A percentile compares a stretch with the other conserved stretches of the same genome.
phyloP scores from a whole-genome alignment of 2,329 filamentous ascomycete species.

The Westerdykella aurantiaca region DNA sequence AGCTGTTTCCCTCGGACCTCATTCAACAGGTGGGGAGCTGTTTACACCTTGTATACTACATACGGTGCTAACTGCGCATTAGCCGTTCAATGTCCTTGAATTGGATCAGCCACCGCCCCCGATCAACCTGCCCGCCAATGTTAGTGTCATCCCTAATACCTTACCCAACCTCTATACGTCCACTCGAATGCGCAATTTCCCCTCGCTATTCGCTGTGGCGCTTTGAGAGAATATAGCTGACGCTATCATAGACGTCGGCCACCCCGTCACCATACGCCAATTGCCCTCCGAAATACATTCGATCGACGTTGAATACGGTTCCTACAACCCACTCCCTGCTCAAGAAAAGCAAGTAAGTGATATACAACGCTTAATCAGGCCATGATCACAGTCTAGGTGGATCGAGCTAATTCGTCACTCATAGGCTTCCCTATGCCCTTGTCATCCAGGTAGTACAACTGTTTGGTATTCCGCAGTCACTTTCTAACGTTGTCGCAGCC shows the following conservation, averaged over 20 bases:
- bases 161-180: background rate
- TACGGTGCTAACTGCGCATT: background rate
- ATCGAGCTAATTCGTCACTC: background rate
- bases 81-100: constrained; percentile 85
- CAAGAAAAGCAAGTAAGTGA: constrained; percentile 71
- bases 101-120: constrained; percentile 86
- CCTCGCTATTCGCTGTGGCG: background rate
- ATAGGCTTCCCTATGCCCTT: constrained; percentile 78
- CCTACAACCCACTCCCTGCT: constrained; percentile 87
- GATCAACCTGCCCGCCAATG: constrained; percentile 85
- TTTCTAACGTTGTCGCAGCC: constrained; percentile 55
- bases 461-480: background rate
- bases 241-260: constrained; percentile 64
- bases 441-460: constrained; percentile 54
- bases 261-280: constrained; percentile 89
- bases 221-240: constrained; percentile 33
- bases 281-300: constrained; percentile 87
- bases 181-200: no score
- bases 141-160: constrained; percentile 46
- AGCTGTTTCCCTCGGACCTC: constrained; percentile 86
- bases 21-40: constrained; percentile 56
- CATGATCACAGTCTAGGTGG: no score
- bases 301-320: constrained; percentile 89
- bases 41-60: background rate
- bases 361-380: background rate